Conservation (phyloP, 345 rosid species). For the Garcia nutans region DNA sequence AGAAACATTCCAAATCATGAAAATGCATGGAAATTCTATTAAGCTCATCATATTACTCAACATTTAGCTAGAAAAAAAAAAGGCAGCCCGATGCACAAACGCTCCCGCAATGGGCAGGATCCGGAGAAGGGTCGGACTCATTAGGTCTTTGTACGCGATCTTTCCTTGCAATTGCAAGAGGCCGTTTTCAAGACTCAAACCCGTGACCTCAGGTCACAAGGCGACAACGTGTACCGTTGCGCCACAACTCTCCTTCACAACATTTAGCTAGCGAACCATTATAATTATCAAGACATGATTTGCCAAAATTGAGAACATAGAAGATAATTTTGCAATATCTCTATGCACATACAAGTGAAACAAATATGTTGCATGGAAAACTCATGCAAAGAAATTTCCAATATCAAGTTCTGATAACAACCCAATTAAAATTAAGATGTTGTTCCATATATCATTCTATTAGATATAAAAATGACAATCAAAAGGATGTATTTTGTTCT, state of each 20-base stretch:
- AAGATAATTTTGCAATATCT: no score
- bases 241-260: no score
- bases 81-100: no score
- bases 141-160: no score
- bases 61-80: neutral
- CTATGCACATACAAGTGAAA: neutral
- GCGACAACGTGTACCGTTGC: no score
- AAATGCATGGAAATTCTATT: neutral
- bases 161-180: no score
- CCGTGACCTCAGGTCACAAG: no score
- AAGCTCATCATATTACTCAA: neutral
- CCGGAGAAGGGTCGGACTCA: no score
- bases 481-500: neutral
- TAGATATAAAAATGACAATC: neutral
- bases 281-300: neutral
- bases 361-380: neutral
- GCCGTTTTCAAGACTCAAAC: no score
- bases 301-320: neutral
- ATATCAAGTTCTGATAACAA: neutral
- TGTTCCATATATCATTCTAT: neutral
- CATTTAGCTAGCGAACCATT: neutral
- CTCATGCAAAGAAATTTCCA: neutral
- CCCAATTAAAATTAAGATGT: neutral
- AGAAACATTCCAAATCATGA: neutral
- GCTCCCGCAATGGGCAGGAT: no score